Percentiles rank a stretch among this genome's conserved stretches.
Conservation (phyloP, 805 yeast genomes). For the Saccharomyces mikatae region DNA sequence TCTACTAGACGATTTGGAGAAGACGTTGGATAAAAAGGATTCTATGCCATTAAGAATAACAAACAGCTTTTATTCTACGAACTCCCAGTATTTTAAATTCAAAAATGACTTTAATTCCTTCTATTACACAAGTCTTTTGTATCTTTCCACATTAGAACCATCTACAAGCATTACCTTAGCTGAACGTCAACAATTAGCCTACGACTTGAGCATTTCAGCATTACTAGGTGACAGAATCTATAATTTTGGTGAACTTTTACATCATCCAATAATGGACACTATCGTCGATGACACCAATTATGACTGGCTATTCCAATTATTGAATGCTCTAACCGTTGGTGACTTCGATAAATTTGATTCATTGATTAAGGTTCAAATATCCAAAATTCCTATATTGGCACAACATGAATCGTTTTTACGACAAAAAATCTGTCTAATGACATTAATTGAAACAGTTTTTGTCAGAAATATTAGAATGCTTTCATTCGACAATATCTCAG, state of each 20-base stretch:
- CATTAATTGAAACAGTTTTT: constrained; percentile 81
- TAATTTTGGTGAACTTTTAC: constrained; percentile 89
- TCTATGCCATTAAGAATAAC: constrained; percentile 56
- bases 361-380: constrained; percentile 35
- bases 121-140: constrained; percentile 75
- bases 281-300: constrained; percentile 41
- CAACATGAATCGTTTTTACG: constrained; percentile 58
- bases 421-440: constrained; percentile 88
- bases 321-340: constrained; percentile 69
- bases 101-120: constrained; percentile 73
- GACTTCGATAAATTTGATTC: constrained; percentile 58
- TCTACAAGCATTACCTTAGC: constrained; percentile 7
- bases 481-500: constrained; percentile 63
- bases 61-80: constrained; percentile 76
- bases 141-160: constrained; percentile 63
- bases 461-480: constrained; percentile 68
- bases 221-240: constrained; percentile 84
- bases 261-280: constrained; percentile 70
- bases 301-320: constrained; percentile 64
- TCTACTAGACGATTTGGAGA: constrained; percentile 53
- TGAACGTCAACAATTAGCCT: constrained; percentile 46
- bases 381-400: constrained; percentile 48
- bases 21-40: constrained; percentile 49
- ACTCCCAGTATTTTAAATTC: constrained; percentile 64
- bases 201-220: constrained; percentile 79